Evolutionary conservation across 768 basidiomycete genomes (phyloP), one percentile per base, ranked within the genome.

Genomic region (Podaxis sp.): DNA sequence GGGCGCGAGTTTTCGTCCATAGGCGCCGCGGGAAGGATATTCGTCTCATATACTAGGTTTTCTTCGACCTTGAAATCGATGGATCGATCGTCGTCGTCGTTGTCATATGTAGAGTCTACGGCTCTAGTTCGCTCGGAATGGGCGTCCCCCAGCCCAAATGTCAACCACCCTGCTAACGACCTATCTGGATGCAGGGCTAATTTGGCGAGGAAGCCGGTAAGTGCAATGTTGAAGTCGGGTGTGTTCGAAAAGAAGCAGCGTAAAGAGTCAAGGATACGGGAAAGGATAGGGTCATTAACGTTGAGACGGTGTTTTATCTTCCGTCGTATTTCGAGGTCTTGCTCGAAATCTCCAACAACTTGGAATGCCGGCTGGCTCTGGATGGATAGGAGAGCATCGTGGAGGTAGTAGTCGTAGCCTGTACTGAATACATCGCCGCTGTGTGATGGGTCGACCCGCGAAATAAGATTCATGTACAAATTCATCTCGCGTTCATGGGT

Each of bases 111-210:
- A 36, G 59, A 49, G 24, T 63, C 65, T 55, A 63, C 66, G 8
- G 22, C 47, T 49, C 58, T 43, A 19, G 60, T 66, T 3, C 58
- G 29, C 27, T 64, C 49, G 1, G 63, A 49, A 12, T 60, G 37
- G 15, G 69, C 65, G 11, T 89, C 83, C 57, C 74, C 79, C 4
- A 76, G 64, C 12, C 80, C 81, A 69, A 91, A 92, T 1, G 93
- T 88, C 51, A 97, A 71, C 95, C 95, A 98, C 1, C 95, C 94
- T 0, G 89, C 85, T 25, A 97, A 78, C 1, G 91, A 93, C 6
- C 95, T 84, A 70, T 92, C 82, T 3, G 96, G 93, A 69, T 94
- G 92, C n/a, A 88, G 77, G 0, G 93, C 93, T 17, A 98, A 76
- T 11, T 87, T 84, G 2, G 92, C 87, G 37, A 97, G 75, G 3